Percentiles rank a stretch among this genome's conserved stretches.
These are phyloP conservation scores for Rubia tinctorum DNA, from an alignment of 305 asterid species.

Conservation along the genomic window DNA sequence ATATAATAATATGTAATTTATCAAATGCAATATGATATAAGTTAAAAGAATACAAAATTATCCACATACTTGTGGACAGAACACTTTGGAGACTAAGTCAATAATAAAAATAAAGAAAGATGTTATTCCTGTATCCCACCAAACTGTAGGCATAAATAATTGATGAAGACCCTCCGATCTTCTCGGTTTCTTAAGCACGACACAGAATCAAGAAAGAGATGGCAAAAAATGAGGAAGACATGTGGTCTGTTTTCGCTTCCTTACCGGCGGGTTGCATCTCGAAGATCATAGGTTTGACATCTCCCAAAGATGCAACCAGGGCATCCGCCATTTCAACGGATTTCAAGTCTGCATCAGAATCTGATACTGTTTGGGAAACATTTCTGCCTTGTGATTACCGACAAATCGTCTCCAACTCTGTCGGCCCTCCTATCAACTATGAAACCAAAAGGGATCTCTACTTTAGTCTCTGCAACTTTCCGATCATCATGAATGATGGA, in stretches of 20 bases:
- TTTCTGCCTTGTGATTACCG: conserved; percentile 26
- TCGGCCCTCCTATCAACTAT: conserved; percentile 21
- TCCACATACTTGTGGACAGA: no score
- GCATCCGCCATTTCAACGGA: conserved; percentile 3
- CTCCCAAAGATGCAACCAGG: conserved; percentile 22
- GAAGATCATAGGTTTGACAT: conserved; percentile 13
- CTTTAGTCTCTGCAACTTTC: conserved; percentile 28
- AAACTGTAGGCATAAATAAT: no score
- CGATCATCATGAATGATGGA: conserved; percentile 33
- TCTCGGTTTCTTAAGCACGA: not conserved
- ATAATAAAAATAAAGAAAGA: no score
- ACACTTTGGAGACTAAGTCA: no score
- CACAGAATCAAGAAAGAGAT: conserved; percentile 1
- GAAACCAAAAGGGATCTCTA: conserved; percentile 35
- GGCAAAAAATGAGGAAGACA: not conserved
- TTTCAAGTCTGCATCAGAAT: conserved; percentile 24
- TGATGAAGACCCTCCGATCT: no score
- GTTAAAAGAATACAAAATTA: no score
- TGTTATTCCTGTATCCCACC: no score
- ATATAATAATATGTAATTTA: no score
- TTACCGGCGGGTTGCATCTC: conserved; percentile 28
- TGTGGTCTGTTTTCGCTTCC: not conserved
- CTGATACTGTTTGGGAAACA: conserved; percentile 22
- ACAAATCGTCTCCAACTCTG: conserved; percentile 21
- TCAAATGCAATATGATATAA: no score